Evolutionary conservation across 495 filamentous ascomycete species (phyloP).

Genomic region (Daldinia caldariorum): DNA sequence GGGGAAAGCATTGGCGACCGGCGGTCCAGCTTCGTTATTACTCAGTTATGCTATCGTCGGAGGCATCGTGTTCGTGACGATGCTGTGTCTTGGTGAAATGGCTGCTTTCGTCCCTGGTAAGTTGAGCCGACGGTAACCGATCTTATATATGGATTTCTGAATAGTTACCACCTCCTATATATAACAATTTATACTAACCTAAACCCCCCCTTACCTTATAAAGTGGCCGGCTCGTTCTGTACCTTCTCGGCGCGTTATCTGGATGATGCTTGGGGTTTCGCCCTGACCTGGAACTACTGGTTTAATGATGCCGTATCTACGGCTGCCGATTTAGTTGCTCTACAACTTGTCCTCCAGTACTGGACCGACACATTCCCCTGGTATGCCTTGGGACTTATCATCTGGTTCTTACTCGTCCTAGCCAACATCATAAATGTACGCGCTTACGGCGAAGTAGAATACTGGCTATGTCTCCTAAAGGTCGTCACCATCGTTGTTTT

Average conservation of each 20-base stretch:
- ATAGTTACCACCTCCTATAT: too few relatives aligned
- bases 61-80: constrained; percentile 64
- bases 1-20: constrained; percentile 63
- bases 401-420: constrained; percentile 67
- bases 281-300: constrained; percentile 68
- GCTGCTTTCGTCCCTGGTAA: constrained; percentile 66
- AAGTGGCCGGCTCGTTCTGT: constrained; percentile 71
- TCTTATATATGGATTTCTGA: too few relatives aligned
- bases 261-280: constrained; percentile 71
- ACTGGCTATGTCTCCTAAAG: constrained; percentile 71
- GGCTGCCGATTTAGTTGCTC: constrained; percentile 72
- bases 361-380: constrained; percentile 65
- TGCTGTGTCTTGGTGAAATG: constrained; percentile 65
- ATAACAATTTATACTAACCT: constrained; percentile 11
- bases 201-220: not conserved
- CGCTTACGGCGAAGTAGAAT: constrained; percentile 74
- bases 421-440: constrained; percentile 70
- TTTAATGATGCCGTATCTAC: constrained; percentile 63
- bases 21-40: constrained; percentile 69
- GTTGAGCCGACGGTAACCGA: not conserved
- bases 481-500: constrained; percentile 71
- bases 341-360: constrained; percentile 70
- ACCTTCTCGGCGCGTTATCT: constrained; percentile 71
- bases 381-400: constrained; percentile 71
- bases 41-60: constrained; percentile 72